Base-by-base conservation (phyloP, 352 stramenopile genomes). In the Phytophthora kernoviae region DNA sequence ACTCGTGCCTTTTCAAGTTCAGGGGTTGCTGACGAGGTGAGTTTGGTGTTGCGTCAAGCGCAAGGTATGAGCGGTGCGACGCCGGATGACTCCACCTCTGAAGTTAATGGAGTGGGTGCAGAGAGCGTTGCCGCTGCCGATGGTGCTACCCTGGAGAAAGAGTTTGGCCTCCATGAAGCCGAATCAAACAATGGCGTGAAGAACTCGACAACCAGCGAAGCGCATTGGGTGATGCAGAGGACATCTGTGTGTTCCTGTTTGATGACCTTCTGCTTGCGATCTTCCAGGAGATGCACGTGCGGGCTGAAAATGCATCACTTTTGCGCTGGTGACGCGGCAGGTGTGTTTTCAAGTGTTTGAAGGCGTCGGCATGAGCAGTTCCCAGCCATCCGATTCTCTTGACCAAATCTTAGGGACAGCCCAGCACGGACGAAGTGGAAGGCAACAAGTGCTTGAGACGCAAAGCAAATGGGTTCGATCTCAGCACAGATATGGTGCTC, bases 281-380 rank as follows among this genome's bases (percentile, higher is more conserved):
- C 26, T 87, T 87, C 14, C 22, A 70, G 21, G 65, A 82, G 36
- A 81, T 84, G 71, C 65, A 74, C 36, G 66, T 79, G 18, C 50
- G 52, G 6, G 42, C 66, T 3, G 62, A 82, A 33, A 87, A 73
- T 50, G 39, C 47, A 18, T 32, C 37, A 0, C 47, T 69, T 72
- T 87, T 47, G 18, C 46, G 15, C n/a, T 37, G 5, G 58, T 73
- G 2, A 48, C 61, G 6, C 47, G 22, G 6, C 55, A 65, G 22
- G 51, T 73, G 47, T 73, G 55, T 8, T 15, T 30, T 0, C 47
- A 70, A 51, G 50, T 58, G 36, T 78, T 82, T 14, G 61, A 68
- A 26, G 43, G 57, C 18, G 48, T 70, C 5, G 27, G 39, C 8
- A 73, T 81, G 68, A 55, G 55, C 22, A 41, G 43, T 1, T 48